Evolutionary conservation across 495 filamentous ascomycete species (phyloP).

Genomic region (Hyaloscypha finlandica): DNA sequence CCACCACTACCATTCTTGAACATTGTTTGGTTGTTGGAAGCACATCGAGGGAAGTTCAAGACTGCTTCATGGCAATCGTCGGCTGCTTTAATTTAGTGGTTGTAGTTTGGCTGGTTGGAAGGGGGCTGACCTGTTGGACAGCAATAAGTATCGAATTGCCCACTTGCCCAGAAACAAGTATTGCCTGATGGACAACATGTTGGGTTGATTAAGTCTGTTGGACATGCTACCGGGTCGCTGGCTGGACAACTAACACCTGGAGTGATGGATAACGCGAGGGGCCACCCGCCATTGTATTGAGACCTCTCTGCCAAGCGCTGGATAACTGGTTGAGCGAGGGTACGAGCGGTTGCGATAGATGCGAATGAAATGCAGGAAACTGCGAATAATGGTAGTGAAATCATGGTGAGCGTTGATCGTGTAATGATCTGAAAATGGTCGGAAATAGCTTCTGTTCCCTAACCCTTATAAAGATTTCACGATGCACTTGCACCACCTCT

Average conservation of each 20-base stretch:
- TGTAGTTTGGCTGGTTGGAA: background rate
- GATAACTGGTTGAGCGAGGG: slow-evolving; percentile 3
- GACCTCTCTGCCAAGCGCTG: slow-evolving; percentile 3
- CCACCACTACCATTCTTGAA: background rate
- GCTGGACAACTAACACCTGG: background rate
- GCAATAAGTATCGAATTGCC: slow-evolving; percentile 4
- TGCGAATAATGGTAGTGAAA: background rate
- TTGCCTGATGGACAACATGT: slow-evolving; percentile 13
- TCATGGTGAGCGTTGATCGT: background rate
- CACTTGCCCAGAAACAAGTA: background rate
- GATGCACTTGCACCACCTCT: background rate
- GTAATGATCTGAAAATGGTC: background rate
- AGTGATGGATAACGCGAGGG: background rate
- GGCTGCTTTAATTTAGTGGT: background rate
- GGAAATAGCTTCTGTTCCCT: background rate
- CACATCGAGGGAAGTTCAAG: slow-evolving; percentile 14
- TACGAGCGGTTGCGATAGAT: background rate
- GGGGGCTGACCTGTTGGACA: slow-evolving; percentile 16
- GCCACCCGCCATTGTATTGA: slow-evolving; percentile 15
- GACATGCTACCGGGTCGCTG: slow-evolving; percentile 3
- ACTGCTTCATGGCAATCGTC: slow-evolving; percentile 12
- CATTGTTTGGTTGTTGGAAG: slow-evolving; percentile 11
- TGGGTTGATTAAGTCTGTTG: background rate
- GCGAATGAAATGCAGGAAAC: slow-evolving; percentile 2
- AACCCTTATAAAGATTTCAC: slow-evolving; percentile 5